These are phyloP conservation scores for Fusarium lyarnte DNA, from an alignment of 2,329 filamentous ascomycete species.

Conservation along the genomic window DNA sequence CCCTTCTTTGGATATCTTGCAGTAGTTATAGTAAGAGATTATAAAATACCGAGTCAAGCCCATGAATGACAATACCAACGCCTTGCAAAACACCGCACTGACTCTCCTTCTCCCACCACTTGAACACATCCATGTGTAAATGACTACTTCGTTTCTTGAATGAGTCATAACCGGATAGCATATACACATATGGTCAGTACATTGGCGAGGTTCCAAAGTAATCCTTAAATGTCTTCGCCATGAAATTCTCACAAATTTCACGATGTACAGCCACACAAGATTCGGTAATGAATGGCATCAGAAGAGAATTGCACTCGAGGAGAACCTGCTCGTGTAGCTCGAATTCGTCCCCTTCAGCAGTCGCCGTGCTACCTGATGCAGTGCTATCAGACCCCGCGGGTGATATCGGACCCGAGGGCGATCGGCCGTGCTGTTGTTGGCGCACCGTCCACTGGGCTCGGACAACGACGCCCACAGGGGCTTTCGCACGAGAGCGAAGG, in stretches of 20 bases:
- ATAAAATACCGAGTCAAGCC: constrained; percentile 3
- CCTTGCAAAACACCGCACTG: constrained; percentile 7
- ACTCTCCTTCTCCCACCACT: background rate
- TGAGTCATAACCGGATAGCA: background rate
- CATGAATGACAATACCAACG: constrained; percentile 26
- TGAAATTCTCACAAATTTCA: constrained; percentile 45
- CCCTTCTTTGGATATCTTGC: constrained; percentile 14
- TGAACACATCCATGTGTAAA: background rate
- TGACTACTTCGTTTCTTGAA: background rate
- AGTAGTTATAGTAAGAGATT: background rate
- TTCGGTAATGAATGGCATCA: constrained; percentile 50
- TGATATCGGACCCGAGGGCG: constrained; percentile 28
- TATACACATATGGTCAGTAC: background rate
- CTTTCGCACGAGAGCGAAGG: constrained; percentile 55
- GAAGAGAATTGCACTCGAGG: constrained; percentile 48
- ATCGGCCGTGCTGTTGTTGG: constrained; percentile 27
- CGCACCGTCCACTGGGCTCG: constrained; percentile 51
- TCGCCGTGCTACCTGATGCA: constrained; percentile 39
- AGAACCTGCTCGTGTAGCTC: constrained; percentile 48
- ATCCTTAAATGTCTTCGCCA: constrained; percentile 44
- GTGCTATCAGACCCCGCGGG: constrained; percentile 42
- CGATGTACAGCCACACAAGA: constrained; percentile 45
- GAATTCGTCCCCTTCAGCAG: constrained; percentile 44
- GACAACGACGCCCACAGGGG: constrained; percentile 55
- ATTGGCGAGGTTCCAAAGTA: constrained; percentile 33